A percentile compares a stretch with the other conserved stretches of the same genome.
Evolutionary conservation across 2,329 filamentous ascomycete species (phyloP).

Genomic region (Cadophora sp.): DNA sequence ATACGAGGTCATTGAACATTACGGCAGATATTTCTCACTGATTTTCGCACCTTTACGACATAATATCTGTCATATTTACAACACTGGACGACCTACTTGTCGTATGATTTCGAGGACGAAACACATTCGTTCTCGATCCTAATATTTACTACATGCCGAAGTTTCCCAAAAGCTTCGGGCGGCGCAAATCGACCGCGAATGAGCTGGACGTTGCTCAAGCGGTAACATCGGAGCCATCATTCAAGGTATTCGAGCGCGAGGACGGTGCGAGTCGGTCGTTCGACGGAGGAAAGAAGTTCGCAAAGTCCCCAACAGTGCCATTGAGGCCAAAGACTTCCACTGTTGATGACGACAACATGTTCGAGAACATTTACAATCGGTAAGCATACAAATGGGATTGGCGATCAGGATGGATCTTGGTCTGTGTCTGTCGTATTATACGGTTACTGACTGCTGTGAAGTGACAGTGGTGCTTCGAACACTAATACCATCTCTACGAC

Average conservation of each 20-base stretch:
- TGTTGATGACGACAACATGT: constrained; percentile 45
- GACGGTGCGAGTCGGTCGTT: constrained; percentile 41
- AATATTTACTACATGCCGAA: constrained; percentile 46
- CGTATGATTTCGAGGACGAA: constrained; percentile 27
- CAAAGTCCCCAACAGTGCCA: constrained; percentile 29
- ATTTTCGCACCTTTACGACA: background rate
- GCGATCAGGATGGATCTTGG: background rate
- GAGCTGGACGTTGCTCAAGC: constrained; percentile 39
- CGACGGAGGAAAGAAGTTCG: constrained; percentile 44
- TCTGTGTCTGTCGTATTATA: background rate
- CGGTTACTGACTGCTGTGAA: constrained; percentile 37
- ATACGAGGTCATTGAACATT: constrained; percentile 19
- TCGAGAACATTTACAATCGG: constrained; percentile 45
- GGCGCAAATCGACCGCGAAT: constrained; percentile 46
- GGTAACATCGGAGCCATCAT: constrained; percentile 39
- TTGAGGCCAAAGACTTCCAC: constrained; percentile 37
- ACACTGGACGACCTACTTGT: constrained; percentile 21
- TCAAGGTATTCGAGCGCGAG: constrained; percentile 46
- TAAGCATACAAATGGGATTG: constrained; percentile 34
- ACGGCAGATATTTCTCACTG: background rate
- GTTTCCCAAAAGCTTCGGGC: constrained; percentile 45
- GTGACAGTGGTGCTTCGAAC: constrained; percentile 47
- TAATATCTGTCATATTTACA: constrained; percentile 5
- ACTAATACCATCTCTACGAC: constrained; percentile 46
- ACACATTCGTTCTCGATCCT: constrained; percentile 16